Percentiles rank a stretch among this genome's conserved stretches.
These are phyloP conservation scores for Penicillium argentinense DNA, from an alignment of 495 filamentous ascomycete genomes.

Conservation along the genomic window DNA sequence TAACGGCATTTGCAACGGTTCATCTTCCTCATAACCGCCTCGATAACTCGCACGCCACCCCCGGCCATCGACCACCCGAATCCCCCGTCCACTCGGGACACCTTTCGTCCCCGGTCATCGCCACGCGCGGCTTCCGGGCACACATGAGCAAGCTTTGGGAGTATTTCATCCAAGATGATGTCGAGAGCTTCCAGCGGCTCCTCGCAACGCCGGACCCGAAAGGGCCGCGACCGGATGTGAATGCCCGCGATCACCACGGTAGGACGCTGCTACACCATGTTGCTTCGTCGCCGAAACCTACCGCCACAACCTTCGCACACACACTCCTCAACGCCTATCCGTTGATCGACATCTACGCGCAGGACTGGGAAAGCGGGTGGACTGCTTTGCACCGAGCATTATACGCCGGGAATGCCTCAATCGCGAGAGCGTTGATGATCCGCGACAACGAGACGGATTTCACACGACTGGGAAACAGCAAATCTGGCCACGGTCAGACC, in stretches of 20 bases:
- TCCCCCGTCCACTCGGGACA: background rate
- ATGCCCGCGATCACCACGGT: slow-evolving; percentile 74
- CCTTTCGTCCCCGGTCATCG: slow-evolving; percentile 7
- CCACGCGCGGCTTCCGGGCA: slow-evolving; percentile 46
- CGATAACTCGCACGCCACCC: no score
- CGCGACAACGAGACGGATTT: slow-evolving; percentile 67
- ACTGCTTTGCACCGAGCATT: slow-evolving; percentile 90
- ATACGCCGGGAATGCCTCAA: slow-evolving; percentile 87
- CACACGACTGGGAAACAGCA: slow-evolving; percentile 37
- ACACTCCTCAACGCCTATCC: slow-evolving; percentile 74
- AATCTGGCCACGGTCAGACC: slow-evolving; percentile 40
- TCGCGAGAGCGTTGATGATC: slow-evolving; percentile 76
- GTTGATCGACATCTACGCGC: slow-evolving; percentile 77
- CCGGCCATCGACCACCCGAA: background rate
- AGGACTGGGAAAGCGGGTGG: slow-evolving; percentile 94
- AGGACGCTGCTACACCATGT: slow-evolving; percentile 84
- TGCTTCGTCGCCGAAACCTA: slow-evolving; percentile 68
- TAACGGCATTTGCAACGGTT: no score
- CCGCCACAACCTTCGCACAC: slow-evolving; percentile 67
- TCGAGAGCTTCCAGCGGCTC: slow-evolving; percentile 82
- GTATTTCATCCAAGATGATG: slow-evolving; percentile 93
- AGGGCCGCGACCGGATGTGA: slow-evolving; percentile 59
- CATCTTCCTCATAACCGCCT: no score
- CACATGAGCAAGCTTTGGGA: slow-evolving; percentile 98
- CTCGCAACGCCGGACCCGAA: slow-evolving; percentile 57